Percentiles rank a stretch among this genome's conserved stretches.
These are phyloP conservation scores for Candida ipomoeae DNA, from an alignment of 805 yeast species.

Conservation along the genomic window DNA sequence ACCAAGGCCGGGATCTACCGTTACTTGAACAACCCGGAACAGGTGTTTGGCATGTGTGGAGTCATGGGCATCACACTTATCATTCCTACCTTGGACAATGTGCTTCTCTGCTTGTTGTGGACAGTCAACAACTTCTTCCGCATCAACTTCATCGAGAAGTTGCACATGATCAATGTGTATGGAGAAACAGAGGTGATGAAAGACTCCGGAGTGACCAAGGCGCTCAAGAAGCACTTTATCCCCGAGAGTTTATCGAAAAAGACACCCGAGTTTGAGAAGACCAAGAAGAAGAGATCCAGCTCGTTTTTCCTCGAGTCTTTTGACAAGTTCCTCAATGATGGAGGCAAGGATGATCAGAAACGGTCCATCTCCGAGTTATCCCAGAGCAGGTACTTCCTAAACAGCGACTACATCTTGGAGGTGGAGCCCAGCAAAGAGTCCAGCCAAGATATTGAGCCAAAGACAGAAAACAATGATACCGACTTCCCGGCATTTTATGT, in stretches of 20 bases:
- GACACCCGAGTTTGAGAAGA: neutral
- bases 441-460: too few species aligned
- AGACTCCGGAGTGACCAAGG: slow-evolving; percentile 48
- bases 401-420: slow-evolving; percentile 29
- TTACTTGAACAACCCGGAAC: slow-evolving; percentile 79
- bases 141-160: slow-evolving; percentile 68
- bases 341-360: slow-evolving; percentile 19
- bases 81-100: slow-evolving; percentile 45
- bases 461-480: too few species aligned
- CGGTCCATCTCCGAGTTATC: slow-evolving; percentile 37
- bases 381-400: slow-evolving; percentile 36
- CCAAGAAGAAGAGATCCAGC: slow-evolving; percentile 19
- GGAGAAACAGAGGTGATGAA: slow-evolving; percentile 59
- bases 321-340: slow-evolving; percentile 42
- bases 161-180: slow-evolving; percentile 72
- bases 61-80: slow-evolving; percentile 73
- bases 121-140: slow-evolving; percentile 61
- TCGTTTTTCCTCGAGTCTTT: slow-evolving; percentile 42
- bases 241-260: slow-evolving; percentile 37
- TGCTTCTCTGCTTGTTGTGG: slow-evolving; percentile 56
- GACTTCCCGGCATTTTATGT: slow-evolving; percentile 23
- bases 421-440: slow-evolving; percentile 13
- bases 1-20: slow-evolving; percentile 80
- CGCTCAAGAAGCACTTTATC: slow-evolving; percentile 38
- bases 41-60: slow-evolving; percentile 72